Evolutionary conservation across 768 basidiomycete species (phyloP), one percentile per base, ranked within the genome.

Genomic region (Rhizopogon vinicolor): DNA sequence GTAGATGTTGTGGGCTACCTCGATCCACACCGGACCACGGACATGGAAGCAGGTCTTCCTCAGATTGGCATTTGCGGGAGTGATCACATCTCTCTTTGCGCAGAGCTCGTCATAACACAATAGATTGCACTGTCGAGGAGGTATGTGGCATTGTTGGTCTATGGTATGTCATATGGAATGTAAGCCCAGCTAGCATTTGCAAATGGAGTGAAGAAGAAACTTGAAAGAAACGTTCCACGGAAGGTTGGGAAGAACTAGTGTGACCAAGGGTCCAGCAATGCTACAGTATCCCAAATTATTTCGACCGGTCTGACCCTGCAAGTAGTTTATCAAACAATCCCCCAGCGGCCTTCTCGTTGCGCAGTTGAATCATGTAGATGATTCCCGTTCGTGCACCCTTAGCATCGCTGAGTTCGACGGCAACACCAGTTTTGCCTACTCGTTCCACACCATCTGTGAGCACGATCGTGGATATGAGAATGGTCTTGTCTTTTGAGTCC

Each of bases 361-460:
- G 85, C 44, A 95, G 72, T 72, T 98, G 95, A 53, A 98, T 86
- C 97, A 99, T 97, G 71, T 99, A 97, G 54, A 98, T 77, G 66
- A 98, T 85, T 25, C 96, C 97, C 13, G 95, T 95, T 57, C 96
- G 82, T 48, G 82, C 70, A n/a, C 97, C 97, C 54, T 85, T 79
- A 0, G 69, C 60, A 74, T 95, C 91, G 70, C 91, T 94, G 51
- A 99, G 74, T 71, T 98, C 96, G 59, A 99, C 87, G 44, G 97
- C 97, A 41, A 99, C 88, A 13, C 97, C 97, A 2, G 96, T 98
- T 75, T 96, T 98, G 19, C 92, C 97, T n/a, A 99, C 96, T 44
- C 96, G 80, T 73, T 99, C 97, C 28, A 98, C 96, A 7, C 95
- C 97, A 68, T 98, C 95, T 5, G 87, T 92, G 51, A 98, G 76